Evolutionary conservation across 225 moss, liverwort and hornwort genomes (phyloP).

Genomic region (Asterella californica): DNA sequence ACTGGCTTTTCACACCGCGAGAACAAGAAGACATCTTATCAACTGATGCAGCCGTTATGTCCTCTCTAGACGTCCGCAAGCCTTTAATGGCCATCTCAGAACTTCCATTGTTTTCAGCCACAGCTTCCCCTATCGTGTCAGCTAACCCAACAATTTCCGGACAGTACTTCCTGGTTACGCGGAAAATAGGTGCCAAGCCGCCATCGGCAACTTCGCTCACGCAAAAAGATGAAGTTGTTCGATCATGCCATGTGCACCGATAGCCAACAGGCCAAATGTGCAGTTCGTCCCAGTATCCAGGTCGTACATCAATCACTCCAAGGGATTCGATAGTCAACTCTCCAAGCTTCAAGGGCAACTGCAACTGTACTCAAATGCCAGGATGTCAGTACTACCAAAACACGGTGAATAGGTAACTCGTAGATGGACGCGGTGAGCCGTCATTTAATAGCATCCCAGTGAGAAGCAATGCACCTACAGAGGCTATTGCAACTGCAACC

Average conservation of each 20-base stretch:
- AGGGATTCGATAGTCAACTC: constrained; percentile 56
- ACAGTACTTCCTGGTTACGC: constrained; percentile 75
- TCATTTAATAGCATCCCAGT: too few relatives aligned
- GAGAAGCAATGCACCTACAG: too few relatives aligned
- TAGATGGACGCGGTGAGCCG: too few relatives aligned
- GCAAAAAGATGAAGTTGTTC: constrained; percentile 75
- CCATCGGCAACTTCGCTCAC: constrained; percentile 78
- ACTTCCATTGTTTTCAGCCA: background rate
- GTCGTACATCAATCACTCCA: constrained; percentile 57
- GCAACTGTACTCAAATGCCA: constrained; percentile 29
- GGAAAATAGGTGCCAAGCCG: constrained; percentile 65
- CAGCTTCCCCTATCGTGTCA: background rate
- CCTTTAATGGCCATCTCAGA: background rate
- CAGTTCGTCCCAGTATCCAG: constrained; percentile 53
- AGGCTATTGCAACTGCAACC: too few relatives aligned
- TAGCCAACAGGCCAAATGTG: constrained; percentile 78
- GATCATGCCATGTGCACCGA: constrained; percentile 84
- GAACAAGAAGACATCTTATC: constrained; percentile 6
- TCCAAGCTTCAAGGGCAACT: constrained; percentile 50
- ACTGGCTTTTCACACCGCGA: constrained; percentile 2
- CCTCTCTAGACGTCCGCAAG: background rate
- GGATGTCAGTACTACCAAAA: background rate
- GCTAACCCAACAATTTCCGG: constrained; percentile 21
- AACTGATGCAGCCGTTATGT: constrained; percentile 1
- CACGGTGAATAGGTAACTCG: too few relatives aligned